Base-by-base conservation (phyloP, 164 flowering plant species). In the Santalum album region DNA sequence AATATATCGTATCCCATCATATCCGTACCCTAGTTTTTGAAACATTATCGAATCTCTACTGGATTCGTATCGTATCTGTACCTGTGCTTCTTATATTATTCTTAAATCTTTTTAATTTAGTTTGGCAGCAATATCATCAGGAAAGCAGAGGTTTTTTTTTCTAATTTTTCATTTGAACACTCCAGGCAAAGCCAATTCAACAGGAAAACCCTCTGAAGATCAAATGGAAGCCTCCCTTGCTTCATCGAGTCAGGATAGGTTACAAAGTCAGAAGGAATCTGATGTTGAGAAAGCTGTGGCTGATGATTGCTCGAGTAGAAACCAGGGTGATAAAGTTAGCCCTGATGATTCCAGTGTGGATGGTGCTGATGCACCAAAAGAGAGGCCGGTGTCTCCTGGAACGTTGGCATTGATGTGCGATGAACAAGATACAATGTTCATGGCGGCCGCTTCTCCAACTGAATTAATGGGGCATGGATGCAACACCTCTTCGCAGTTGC, bases 361-460 rank as follows among this genome's bases (percentile, higher is more conserved):
- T 74, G 78, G 78, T 58, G 74, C 68, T 55, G 90, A 84, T 57
- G 57, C 48, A 14, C 78, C 75, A 55, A 79, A 75, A 55, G 67
- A 61, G 49, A 75, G 87, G 61, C 84, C 98, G 22, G 80, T 89
- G 89, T 92, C 98, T 62, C 98, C 98, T 24, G 86, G 79, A 63
- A 92, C 95, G 5, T 76, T 84, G 46, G 98, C 96, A 29, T 66
- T 92, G 63, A 86, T 87, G 96, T 92, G 98, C 52, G 90, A 92
- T 69, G 98, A 92, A 72, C 73, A 83, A 65, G 96, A 89, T 53
- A 70, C 96, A 24, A 71, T 84, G 72, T 87, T 92, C 65, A 73
- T 72, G 72, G 57, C 81, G 38, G 69, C 83, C 58, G 72, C 81
- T 61, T 81, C 92, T 20, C 78, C 92, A 9, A 75, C 61, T 64